Conservation (phyloP, 1,284 basidiomycete species). For the Ganoderma lingzhi region DNA sequence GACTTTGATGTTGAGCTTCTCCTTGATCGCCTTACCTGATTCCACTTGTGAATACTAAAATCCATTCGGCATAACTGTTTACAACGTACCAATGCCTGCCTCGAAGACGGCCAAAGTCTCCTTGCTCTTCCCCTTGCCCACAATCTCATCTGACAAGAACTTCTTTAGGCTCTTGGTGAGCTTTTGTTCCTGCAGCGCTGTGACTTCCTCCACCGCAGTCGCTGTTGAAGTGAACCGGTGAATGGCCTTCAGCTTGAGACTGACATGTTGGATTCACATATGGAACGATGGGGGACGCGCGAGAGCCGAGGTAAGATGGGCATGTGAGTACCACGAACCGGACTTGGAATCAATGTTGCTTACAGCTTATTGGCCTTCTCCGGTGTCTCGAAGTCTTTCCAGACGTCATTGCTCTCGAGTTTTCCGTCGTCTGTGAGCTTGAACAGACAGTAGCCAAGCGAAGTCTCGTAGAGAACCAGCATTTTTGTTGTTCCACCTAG, state of each 20-base stretch:
- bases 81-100: constrained; percentile 84
- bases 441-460: constrained; percentile 97
- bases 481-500: constrained; percentile 52
- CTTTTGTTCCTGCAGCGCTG: constrained; percentile 92
- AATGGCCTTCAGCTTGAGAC: constrained; percentile 93
- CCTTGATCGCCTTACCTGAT: constrained; percentile 70
- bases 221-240: constrained; percentile 98
- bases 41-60: background rate
- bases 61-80: background rate
- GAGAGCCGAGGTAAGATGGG: background rate
- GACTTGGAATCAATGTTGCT: constrained; percentile 38
- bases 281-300: background rate
- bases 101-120: constrained; percentile 92
- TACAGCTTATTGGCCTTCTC: constrained; percentile 93
- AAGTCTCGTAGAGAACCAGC: constrained; percentile 87
- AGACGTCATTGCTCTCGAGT: constrained; percentile 86
- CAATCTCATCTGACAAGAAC: constrained; percentile 90
- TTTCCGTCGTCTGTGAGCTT: constrained; percentile 93
- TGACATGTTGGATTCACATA: constrained; percentile 42
- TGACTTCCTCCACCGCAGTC: constrained; percentile 98
- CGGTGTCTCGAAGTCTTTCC: constrained; percentile 93
- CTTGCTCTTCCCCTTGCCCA: constrained; percentile 89
- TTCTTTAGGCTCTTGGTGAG: constrained; percentile 93
- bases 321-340: background rate
- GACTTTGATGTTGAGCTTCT: constrained; percentile 95